Evolutionary conservation across 2,329 filamentous ascomycete genomes (phyloP).

Genomic region (Fusarium paranaense): DNA sequence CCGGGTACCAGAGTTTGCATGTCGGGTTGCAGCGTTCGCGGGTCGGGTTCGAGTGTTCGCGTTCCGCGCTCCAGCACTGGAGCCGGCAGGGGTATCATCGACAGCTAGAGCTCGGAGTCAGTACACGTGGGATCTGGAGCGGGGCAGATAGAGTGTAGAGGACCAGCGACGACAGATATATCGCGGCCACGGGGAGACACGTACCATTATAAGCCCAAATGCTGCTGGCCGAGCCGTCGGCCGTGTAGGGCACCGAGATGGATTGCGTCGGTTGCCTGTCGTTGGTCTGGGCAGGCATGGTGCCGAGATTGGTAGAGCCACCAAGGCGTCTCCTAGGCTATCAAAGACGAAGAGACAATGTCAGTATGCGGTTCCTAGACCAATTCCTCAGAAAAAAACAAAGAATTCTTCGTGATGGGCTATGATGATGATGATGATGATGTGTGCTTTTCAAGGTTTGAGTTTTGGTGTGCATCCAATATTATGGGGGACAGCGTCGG

Average conservation of each 20-base stretch:
- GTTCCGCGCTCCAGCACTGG: slow-evolving; percentile 69
- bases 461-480: slow-evolving; percentile 28
- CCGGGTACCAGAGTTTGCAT: slow-evolving; percentile 60
- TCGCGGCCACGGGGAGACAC: slow-evolving; percentile 54
- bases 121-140: slow-evolving; percentile 4
- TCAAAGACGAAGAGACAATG: slow-evolving; percentile 13
- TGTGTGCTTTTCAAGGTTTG: slow-evolving; percentile 32
- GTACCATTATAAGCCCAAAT: slow-evolving; percentile 57
- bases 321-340: slow-evolving; percentile 39
- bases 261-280: slow-evolving; percentile 45
- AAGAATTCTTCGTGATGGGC: slow-evolving; percentile 33
- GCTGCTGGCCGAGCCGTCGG: slow-evolving; percentile 51
- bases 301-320: slow-evolving; percentile 14
- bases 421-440: slow-evolving; percentile 18
- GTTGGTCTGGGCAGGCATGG: slow-evolving; percentile 50
- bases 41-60: slow-evolving; percentile 69
- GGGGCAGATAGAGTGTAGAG: not conserved
- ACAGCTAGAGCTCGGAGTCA: slow-evolving; percentile 41
- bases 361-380: slow-evolving; percentile 32
- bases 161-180: slow-evolving; percentile 56
- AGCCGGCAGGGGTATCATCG: slow-evolving; percentile 68
- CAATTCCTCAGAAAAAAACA: slow-evolving; percentile 5
- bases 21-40: slow-evolving; percentile 47
- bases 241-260: slow-evolving; percentile 53
- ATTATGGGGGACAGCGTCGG: slow-evolving; percentile 18